Percentiles rank a stretch among this genome's conserved stretches.
These are phyloP conservation scores for Isatis tinctoria DNA, from an alignment of 345 rosid species.

Conservation along the genomic window DNA sequence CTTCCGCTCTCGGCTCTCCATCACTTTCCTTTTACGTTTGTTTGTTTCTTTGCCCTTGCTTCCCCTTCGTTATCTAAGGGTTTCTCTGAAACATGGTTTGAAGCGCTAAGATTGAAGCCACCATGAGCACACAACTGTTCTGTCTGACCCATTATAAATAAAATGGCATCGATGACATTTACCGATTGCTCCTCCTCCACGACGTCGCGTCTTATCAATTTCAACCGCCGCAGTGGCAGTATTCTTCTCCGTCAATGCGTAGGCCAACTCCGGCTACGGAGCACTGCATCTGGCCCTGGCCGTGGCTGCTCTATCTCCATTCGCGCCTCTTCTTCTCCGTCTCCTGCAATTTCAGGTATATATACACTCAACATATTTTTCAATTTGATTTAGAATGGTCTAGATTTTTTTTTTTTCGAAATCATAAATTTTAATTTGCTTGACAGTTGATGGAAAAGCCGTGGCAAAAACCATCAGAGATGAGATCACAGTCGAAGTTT, in stretches of 20 bases:
- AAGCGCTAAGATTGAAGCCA: not conserved
- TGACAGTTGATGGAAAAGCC: conserved; percentile 14
- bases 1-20: too few relatives aligned
- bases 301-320: conserved; percentile 21
- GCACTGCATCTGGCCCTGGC: too few relatives aligned
- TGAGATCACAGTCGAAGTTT: not conserved
- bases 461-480: not conserved
- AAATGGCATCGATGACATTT: too few relatives aligned
- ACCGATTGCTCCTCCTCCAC: conserved; percentile 47
- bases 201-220: conserved; percentile 36
- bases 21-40: not conserved
- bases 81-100: too few relatives aligned
- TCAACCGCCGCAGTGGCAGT: conserved; percentile 17
- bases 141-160: not conserved
- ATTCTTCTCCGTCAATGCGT: conserved; percentile 26
- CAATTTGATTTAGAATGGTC: not conserved
- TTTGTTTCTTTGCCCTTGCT: not conserved
- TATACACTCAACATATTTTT: not conserved
- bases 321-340: conserved; percentile 28
- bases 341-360: not conserved
- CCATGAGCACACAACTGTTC: not conserved
- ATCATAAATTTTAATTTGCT: not conserved
- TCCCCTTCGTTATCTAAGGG: not conserved
- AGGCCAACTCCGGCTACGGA: conserved; percentile 28
- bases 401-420: too few relatives aligned